These are phyloP conservation scores for Colletotrichum godetiae DNA, from an alignment of 2,329 filamentous ascomycete species.

Conservation along the genomic window DNA sequence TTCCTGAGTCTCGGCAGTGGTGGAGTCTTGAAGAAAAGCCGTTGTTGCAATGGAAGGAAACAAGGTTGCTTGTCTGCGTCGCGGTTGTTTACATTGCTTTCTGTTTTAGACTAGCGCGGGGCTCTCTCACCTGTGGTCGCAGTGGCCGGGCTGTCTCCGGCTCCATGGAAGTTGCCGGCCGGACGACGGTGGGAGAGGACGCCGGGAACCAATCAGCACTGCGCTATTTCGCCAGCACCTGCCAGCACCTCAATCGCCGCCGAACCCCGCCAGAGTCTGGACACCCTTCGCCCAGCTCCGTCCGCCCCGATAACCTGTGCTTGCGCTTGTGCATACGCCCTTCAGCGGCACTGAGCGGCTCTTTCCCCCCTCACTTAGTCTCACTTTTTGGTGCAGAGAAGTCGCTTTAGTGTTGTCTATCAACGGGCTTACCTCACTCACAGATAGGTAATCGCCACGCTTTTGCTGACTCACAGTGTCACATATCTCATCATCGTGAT, in stretches of 20 bases:
- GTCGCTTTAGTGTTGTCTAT: not conserved
- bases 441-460: slow-evolving; percentile 31
- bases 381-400: not conserved
- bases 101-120: slow-evolving; percentile 29
- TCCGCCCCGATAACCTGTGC: slow-evolving; percentile 23
- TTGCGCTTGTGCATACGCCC: not conserved
- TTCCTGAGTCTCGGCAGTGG: not conserved
- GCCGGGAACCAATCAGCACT: slow-evolving; percentile 10
- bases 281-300: slow-evolving; percentile 11
- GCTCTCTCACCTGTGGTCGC: not conserved
- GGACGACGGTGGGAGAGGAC: not conserved
- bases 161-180: not conserved
- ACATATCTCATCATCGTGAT: slow-evolving; percentile 19
- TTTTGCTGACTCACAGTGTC: slow-evolving; percentile 27
- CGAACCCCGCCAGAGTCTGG: not conserved
- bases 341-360: slow-evolving; percentile 9
- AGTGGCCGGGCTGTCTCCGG: slow-evolving; percentile 11
- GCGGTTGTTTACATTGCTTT: slow-evolving; percentile 31
- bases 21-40: slow-evolving; percentile 27
- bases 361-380: not conserved
- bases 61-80: slow-evolving; percentile 4
- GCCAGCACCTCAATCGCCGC: not conserved
- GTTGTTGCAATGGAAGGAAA: slow-evolving; percentile 11
- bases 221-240: slow-evolving; percentile 8
- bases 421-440: not conserved